Conservation (phyloP, 192 early-diverging fungal species). For the Gonapodya prolifera region DNA sequence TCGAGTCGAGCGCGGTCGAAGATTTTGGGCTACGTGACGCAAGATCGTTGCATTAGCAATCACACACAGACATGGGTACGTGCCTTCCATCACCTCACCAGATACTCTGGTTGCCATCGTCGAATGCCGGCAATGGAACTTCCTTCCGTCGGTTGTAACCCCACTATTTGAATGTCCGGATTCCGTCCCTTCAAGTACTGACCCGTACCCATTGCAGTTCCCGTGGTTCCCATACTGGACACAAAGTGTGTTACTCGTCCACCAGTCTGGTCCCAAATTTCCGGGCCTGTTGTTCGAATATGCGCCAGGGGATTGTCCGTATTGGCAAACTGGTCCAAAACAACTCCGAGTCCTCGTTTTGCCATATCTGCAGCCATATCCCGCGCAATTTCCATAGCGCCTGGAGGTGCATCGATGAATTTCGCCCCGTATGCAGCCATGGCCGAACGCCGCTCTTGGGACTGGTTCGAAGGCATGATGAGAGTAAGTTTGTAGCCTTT, state of each 20-base stretch:
- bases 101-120: neutral
- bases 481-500: conserved; percentile 5
- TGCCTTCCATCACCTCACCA: too few relatives aligned
- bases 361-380: neutral
- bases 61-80: too few relatives aligned
- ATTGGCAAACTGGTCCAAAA: conserved; percentile 4
- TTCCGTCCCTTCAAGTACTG: neutral
- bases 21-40: neutral
- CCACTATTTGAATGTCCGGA: neutral
- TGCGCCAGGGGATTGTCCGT: neutral
- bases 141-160: conserved; percentile 1
- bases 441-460: neutral
- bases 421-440: neutral
- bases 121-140: neutral
- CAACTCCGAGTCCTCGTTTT: neutral
- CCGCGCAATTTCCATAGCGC: neutral
- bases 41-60: too few relatives aligned
- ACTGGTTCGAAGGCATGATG: conserved; percentile 1
- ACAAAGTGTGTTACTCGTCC: conserved; percentile 4
- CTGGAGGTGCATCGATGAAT: neutral
- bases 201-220: neutral
- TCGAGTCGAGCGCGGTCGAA: neutral
- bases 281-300: neutral
- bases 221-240: neutral
- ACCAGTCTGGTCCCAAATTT: conserved; percentile 2